Evolutionary conservation across 306 rosid species (phyloP), one percentile per base, ranked within the genome.

Genomic region (Dryas alaskensis): DNA sequence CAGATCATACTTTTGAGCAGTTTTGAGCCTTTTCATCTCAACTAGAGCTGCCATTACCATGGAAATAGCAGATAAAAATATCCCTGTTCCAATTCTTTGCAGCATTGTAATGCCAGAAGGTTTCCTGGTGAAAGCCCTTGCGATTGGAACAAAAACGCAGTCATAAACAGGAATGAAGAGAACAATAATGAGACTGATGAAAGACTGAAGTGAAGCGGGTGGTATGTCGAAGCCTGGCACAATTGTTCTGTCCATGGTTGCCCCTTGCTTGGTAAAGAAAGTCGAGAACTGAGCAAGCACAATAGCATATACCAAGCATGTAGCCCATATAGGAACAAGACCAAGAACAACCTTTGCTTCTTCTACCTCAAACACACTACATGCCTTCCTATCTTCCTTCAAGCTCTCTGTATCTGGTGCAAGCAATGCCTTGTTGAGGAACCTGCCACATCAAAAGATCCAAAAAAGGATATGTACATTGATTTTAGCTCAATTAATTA

Each of bases 51-150:
- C 87, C 57, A 74, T 8, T 19, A 65, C 74, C 73, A 85, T 73
- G 25, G 82, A 60, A 7, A 79, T 5, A 19, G 63, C 60, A 12
- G 88, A 81, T 43, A 87, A 6, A 19, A 85, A 70, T 61, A 89
- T 81, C 49, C 93, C 93, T 3, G 50, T 77, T 70, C 93, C 93
- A 16, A 89, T 83, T 72, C 94, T 84, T 31, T 86, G 94, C 2
- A 85, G 79, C 81, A 80, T 83, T 43, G 91, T 84, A 70, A 89
- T 86, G 66, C 93, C 91, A 0, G 84, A 79, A 40, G 85, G 85
- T 53, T 60, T 73, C 7, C 81, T 69, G 0, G 94, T 86, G 59
- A 89, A 48, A 27, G 71, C 39, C 77, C 86, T 81, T 37, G 89
- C 73, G 0, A 78, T 49, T 0, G 94, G 91, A 50, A 86, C 89